Evolutionary conservation across 768 basidiomycete genomes (phyloP).

Genomic region (Phaffia australis): DNA sequence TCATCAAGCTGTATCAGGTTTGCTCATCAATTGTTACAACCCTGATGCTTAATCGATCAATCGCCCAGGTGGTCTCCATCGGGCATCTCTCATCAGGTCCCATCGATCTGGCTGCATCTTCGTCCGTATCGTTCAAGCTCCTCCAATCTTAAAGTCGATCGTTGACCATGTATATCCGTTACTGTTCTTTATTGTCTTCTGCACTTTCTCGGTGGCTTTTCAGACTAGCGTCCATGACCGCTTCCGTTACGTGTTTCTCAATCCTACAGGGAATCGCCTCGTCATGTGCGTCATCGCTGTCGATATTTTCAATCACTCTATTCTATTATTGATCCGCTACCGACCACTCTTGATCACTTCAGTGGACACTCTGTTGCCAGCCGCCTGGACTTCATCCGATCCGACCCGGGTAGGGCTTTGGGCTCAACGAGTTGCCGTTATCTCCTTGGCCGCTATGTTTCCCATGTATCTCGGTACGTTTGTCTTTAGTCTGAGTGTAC

Average conservation of each 20-base stretch:
- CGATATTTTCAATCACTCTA: background rate
- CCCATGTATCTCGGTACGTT: conserved; percentile 41
- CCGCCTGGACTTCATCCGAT: conserved; percentile 82
- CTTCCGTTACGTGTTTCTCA: conserved; percentile 55
- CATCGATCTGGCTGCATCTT: conserved; percentile 72
- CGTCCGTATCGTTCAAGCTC: conserved; percentile 30
- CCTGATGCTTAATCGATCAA: background rate
- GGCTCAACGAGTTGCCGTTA: conserved; percentile 66
- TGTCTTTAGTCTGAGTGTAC: background rate
- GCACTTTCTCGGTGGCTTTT: background rate
- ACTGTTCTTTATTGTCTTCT: background rate
- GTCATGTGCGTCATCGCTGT: conserved; percentile 42
- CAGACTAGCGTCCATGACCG: conserved; percentile 37
- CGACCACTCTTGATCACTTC: background rate
- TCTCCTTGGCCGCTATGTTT: conserved; percentile 31
- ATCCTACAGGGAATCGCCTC: conserved; percentile 72
- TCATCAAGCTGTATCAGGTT: background rate
- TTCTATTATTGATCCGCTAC: background rate
- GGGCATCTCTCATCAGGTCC: conserved; percentile 70
- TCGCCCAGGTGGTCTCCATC: conserved; percentile 53
- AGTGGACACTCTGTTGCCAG: conserved; percentile 83
- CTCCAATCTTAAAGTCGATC: background rate
- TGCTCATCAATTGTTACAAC: background rate
- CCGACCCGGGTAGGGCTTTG: conserved; percentile 80
- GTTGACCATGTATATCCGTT: background rate